A percentile compares a stretch with the other conserved stretches of the same genome.
Conservation (phyloP, 768 basidiomycete genomes). For the Leccinum uliginosum region DNA sequence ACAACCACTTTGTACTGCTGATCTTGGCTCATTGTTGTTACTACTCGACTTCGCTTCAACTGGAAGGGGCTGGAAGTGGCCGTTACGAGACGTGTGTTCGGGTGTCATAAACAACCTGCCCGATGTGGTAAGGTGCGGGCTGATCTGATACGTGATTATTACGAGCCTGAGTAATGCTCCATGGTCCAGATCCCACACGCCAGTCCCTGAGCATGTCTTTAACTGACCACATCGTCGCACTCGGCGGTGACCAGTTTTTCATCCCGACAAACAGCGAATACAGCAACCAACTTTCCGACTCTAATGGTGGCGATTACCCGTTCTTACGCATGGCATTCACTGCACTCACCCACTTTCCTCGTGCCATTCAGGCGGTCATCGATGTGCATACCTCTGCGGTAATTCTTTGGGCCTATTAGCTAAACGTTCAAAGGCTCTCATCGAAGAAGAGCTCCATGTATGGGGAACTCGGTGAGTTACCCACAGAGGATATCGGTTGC, state of each 20-base stretch:
- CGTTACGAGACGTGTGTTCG: not conserved
- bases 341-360: slow-evolving; percentile 14
- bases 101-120: not conserved
- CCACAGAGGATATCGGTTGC: slow-evolving; percentile 10
- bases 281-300: slow-evolving; percentile 35
- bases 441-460: slow-evolving; percentile 78
- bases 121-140: slow-evolving; percentile 13
- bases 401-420: slow-evolving; percentile 89
- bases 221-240: slow-evolving; percentile 19
- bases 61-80: not conserved
- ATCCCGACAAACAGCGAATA: slow-evolving; percentile 53
- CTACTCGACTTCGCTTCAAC: not conserved
- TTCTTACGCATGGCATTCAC: not conserved
- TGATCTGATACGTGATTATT: slow-evolving; percentile 16
- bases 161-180: not conserved
- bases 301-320: slow-evolving; percentile 35
- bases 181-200: not conserved
- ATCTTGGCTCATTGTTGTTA: slow-evolving; percentile 13
- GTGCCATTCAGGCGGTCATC: slow-evolving; percentile 37
- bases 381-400: slow-evolving; percentile 86
- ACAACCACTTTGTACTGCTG: slow-evolving; percentile 37
- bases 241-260: slow-evolving; percentile 51
- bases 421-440: slow-evolving; percentile 63
- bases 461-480: slow-evolving; percentile 69
- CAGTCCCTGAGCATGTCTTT: slow-evolving; percentile 13